Conservation (phyloP, 257 asterid species). For the Jaltomata sinuosa region DNA sequence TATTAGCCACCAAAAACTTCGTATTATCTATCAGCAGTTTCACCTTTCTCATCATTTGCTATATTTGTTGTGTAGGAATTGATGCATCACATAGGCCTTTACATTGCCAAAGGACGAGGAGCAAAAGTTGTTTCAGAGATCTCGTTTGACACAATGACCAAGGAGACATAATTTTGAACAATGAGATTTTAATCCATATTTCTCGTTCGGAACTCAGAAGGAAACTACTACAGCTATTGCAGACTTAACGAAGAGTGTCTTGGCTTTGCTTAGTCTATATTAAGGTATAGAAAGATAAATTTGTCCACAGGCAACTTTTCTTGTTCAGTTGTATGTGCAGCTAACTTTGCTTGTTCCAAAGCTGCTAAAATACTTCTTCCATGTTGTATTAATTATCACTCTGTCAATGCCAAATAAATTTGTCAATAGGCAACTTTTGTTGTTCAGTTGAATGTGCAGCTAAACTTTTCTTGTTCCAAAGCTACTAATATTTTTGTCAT, state of each 20-base stretch:
- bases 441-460: neutral
- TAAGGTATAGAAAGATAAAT: neutral
- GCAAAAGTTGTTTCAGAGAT: conserved; percentile 71
- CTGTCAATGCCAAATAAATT: neutral
- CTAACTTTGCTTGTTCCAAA: neutral
- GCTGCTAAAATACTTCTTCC: neutral
- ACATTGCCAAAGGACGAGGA: conserved; percentile 83
- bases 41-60: neutral
- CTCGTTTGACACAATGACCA: conserved; percentile 16
- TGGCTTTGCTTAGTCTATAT: neutral
- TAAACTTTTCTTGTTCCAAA: neutral
- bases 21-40: neutral
- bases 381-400: neutral
- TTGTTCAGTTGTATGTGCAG: neutral
- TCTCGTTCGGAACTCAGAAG: neutral
- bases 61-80: conserved; percentile 32
- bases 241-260: neutral
- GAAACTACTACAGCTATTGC: neutral
- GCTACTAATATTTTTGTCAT: neutral
- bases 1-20: neutral
- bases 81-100: conserved; percentile 85
- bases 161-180: neutral
- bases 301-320: neutral
- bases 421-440: neutral
- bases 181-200: neutral